These are phyloP conservation scores for Trichosphaerium sp. DNA, from an alignment of 78 protist genomes.

Conservation along the genomic window DNA sequence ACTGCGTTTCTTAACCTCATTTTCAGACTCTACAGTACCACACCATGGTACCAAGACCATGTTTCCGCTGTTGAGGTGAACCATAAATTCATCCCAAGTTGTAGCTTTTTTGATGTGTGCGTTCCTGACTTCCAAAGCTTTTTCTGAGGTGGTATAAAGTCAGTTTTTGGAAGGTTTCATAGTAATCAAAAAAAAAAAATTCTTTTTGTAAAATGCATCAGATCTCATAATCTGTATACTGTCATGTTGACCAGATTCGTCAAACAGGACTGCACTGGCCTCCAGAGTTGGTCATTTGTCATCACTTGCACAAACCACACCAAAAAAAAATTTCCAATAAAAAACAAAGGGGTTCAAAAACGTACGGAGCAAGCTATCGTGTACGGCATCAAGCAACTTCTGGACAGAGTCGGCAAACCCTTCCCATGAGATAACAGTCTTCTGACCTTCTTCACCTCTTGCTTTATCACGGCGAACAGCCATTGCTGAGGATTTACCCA, in stretches of 20 bases:
- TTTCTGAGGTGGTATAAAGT: background rate
- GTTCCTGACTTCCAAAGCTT: constrained; percentile 19
- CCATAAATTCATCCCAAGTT: constrained; percentile 70
- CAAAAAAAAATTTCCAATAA: too few species aligned
- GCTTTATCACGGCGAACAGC: constrained; percentile 62
- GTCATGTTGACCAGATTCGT: too few species aligned
- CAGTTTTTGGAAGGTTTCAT: constrained; percentile 35
- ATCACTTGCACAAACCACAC: too few species aligned
- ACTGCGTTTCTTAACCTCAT: constrained; percentile 59
- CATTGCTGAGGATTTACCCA: constrained; percentile 38
- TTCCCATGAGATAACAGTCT: background rate
- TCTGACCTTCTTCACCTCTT: constrained; percentile 28
- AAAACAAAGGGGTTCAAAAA: too few species aligned
- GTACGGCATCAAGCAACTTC: constrained; percentile 50
- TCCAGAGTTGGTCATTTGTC: too few species aligned
- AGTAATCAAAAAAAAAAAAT: too few species aligned
- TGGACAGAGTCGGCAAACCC: background rate
- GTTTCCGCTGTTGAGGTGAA: constrained; percentile 41
- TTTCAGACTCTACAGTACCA: constrained; percentile 62
- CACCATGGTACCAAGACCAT: constrained; percentile 75
- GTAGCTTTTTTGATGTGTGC: constrained; percentile 3
- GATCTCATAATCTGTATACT: too few species aligned
- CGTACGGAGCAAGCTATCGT: constrained; percentile 56
- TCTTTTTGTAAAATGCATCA: too few species aligned
- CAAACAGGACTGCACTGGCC: too few species aligned